phyloP scores from a whole-genome alignment of 192 early-diverging fungal genomes.

The Gonapodya prolifera region DNA sequence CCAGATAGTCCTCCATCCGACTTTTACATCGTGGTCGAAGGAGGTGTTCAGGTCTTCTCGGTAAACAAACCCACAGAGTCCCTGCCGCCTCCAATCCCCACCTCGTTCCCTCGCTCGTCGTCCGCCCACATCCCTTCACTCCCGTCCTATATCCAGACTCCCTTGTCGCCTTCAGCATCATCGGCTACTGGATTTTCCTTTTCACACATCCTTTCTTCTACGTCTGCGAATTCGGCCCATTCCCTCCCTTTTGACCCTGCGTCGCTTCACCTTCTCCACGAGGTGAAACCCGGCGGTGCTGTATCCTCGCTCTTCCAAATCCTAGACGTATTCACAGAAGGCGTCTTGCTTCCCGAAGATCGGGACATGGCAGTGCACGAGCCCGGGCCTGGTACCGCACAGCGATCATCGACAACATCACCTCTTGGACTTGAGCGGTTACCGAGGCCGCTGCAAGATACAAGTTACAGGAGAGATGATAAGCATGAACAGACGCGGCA shows the following conservation, averaged over 20 bases:
- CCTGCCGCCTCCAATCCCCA: no score
- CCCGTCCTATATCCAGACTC: neutral
- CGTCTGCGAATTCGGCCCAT: conserved; percentile 14
- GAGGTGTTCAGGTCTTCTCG: conserved; percentile 81
- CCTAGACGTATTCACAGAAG: conserved; percentile 56
- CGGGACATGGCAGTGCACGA: neutral
- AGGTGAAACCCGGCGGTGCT: conserved; percentile 78
- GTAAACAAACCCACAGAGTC: conserved; percentile 21
- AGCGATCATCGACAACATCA: conserved; percentile 5
- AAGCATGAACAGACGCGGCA: neutral
- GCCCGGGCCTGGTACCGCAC: conserved; percentile 19
- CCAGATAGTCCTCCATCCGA: conserved; percentile 58
- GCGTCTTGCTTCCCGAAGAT: neutral
- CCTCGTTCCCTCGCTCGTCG: neutral
- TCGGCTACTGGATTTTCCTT: neutral
- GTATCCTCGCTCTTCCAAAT: conserved; percentile 90
- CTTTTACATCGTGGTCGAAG: conserved; percentile 95
- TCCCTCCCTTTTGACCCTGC: conserved; percentile 30
- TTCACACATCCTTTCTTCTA: conserved; percentile 7
- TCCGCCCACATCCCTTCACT: neutral
- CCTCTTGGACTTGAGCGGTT: conserved; percentile 16
- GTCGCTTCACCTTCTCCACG: conserved; percentile 70
- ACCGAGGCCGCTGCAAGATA: conserved; percentile 4
- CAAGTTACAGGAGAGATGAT: conserved; percentile 3
- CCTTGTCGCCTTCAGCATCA: neutral